Evolutionary conservation across 306 rosid species (phyloP).

Genomic region (Medicago ruthenica): DNA sequence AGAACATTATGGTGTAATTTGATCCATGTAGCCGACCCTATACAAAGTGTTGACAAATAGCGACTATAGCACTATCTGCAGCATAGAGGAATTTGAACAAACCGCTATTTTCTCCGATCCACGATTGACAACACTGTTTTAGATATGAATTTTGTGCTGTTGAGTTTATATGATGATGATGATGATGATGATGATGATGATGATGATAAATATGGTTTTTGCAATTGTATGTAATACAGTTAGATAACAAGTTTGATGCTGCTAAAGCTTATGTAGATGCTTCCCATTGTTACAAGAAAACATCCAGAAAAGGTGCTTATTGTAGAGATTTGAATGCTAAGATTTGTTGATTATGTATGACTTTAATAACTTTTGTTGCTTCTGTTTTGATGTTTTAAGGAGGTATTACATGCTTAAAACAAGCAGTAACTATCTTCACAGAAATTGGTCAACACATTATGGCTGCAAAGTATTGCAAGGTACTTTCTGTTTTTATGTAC

Average conservation of each 20-base stretch:
- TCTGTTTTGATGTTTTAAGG: slow-evolving; percentile 44
- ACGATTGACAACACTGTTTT: too few relatives aligned
- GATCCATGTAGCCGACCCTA: too few relatives aligned
- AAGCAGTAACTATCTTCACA: slow-evolving; percentile 51
- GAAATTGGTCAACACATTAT: slow-evolving; percentile 57
- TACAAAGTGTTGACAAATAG: too few relatives aligned
- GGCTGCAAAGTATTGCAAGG: slow-evolving; percentile 65
- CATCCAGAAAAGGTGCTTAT: slow-evolving; percentile 49
- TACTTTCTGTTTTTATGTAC: slow-evolving; percentile 11
- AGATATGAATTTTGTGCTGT: slow-evolving; percentile 3
- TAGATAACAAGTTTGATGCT: slow-evolving; percentile 60
- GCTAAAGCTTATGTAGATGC: slow-evolving; percentile 60
- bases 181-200: not conserved
- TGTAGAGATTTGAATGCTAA: slow-evolving; percentile 12
- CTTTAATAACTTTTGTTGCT: slow-evolving; percentile 3
- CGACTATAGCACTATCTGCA: too few relatives aligned
- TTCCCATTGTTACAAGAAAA: slow-evolving; percentile 61
- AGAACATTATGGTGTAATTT: too few relatives aligned
- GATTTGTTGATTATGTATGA: not conserved
- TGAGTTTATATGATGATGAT: slow-evolving; percentile 8
- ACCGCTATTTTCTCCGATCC: too few relatives aligned
- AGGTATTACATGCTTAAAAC: slow-evolving; percentile 57
- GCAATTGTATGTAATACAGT: slow-evolving; percentile 38
- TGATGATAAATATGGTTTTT: not conserved
- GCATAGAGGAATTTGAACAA: too few relatives aligned